Conservation (phyloP, 164 flowering plant species). For the Umbilicus rupestris region DNA sequence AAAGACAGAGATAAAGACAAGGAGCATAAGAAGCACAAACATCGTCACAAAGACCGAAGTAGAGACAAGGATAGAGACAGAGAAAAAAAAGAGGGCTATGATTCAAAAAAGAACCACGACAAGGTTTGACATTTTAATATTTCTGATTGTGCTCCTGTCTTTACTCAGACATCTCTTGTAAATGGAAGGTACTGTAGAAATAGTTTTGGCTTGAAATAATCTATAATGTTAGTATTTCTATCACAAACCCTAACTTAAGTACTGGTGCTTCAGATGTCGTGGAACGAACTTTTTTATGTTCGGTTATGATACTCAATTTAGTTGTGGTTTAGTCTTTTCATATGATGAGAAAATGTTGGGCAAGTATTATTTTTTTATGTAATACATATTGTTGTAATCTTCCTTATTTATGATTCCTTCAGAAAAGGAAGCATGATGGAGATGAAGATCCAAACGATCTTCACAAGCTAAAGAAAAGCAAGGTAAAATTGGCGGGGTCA, state of each 20-base stretch:
- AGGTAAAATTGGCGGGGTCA: conserved; percentile 19
- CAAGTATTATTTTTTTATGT: not conserved
- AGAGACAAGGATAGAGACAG: conserved; percentile 66
- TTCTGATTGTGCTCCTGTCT: not conserved
- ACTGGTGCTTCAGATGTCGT: not conserved
- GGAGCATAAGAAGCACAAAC: conserved; percentile 74
- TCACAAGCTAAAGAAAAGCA: conserved; percentile 43
- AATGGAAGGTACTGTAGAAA: no score
- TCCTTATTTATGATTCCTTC: conserved; percentile 15
- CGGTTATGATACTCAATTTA: not conserved
- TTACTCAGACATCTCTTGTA: not conserved
- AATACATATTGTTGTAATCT: not conserved
- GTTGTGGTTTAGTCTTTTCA: not conserved
- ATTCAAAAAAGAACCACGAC: conserved; percentile 62
- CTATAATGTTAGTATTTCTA: no score
- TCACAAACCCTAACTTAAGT: no score
- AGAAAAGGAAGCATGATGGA: conserved; percentile 79
- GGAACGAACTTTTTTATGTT: not conserved
- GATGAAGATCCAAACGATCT: conserved; percentile 52
- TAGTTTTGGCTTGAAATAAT: no score
- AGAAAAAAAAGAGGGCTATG: conserved; percentile 54
- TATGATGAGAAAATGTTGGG: not conserved
- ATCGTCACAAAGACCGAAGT: conserved; percentile 59
- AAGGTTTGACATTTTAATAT: conserved; percentile 19
- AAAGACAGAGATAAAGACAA: conserved; percentile 64